Percentiles rank a stretch among this genome's conserved stretches.
Evolutionary conservation across 768 basidiomycete species (phyloP).

Genomic region (Rhodotorula babjevae): DNA sequence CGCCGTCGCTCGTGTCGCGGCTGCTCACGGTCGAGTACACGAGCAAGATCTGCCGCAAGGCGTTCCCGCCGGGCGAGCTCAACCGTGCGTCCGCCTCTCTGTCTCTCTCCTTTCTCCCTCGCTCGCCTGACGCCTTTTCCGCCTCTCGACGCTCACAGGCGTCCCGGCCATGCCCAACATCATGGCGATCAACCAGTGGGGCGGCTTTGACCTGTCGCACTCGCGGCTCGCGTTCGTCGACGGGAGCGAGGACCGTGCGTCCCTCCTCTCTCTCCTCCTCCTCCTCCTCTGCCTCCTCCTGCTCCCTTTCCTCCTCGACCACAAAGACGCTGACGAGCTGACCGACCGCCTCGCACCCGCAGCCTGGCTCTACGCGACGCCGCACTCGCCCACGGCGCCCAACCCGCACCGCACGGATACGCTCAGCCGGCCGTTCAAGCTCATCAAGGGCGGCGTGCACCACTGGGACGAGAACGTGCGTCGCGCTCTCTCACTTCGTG

Average conservation of each 20-base stretch:
- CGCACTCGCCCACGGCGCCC: slow-evolving; percentile 50
- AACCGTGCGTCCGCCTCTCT: slow-evolving; percentile 10
- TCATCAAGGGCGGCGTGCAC: slow-evolving; percentile 63
- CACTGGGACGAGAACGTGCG: slow-evolving; percentile 70
- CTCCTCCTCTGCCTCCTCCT: not conserved
- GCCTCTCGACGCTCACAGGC: not conserved
- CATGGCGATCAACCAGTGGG: slow-evolving; percentile 37
- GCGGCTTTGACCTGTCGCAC: slow-evolving; percentile 15
- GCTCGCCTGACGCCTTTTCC: not conserved
- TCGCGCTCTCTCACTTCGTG: slow-evolving; percentile 47
- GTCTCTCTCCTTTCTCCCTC: slow-evolving; percentile 21
- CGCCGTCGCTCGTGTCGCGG: slow-evolving; percentile 73
- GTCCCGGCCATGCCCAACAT: slow-evolving; percentile 28
- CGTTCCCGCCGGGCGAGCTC: slow-evolving; percentile 43
- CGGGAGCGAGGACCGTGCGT: slow-evolving; percentile 38
- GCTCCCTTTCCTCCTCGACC: not conserved
- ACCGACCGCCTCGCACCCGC: not conserved
- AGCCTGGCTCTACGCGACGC: slow-evolving; percentile 41
- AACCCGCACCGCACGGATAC: slow-evolving; percentile 62
- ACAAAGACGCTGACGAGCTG: too few species aligned
- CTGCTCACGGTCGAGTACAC: slow-evolving; percentile 68
- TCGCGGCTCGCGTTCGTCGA: slow-evolving; percentile 39
- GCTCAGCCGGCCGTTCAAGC: slow-evolving; percentile 69
- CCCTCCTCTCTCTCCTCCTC: too few species aligned
- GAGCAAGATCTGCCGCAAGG: slow-evolving; percentile 65